phyloP scores from a whole-genome alignment of 495 filamentous ascomycete genomes.

The Cercophora newfieldiana region DNA sequence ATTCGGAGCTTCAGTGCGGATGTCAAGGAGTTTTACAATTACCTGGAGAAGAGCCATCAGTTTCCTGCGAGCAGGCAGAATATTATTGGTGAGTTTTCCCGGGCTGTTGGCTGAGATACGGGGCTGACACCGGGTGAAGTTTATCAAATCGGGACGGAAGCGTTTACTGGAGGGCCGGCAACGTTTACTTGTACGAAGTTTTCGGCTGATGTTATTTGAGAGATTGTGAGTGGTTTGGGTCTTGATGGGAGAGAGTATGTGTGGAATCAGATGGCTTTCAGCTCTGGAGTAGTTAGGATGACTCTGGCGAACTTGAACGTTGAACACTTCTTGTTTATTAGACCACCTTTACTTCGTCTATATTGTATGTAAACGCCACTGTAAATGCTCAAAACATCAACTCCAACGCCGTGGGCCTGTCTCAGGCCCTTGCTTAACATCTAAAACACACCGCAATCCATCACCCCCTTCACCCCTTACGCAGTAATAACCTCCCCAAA shows the following conservation, averaged over 20 bases:
- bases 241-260: no score
- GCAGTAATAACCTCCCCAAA: slow-evolving; percentile 34
- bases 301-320: no score
- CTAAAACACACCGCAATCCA: not conserved
- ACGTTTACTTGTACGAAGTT: slow-evolving; percentile 12
- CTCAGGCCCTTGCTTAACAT: not conserved
- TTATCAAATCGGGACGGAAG: slow-evolving; percentile 48
- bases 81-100: slow-evolving; percentile 45
- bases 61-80: slow-evolving; percentile 47
- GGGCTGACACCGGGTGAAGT: slow-evolving; percentile 21
- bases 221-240: no score
- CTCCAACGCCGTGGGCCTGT: no score
- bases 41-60: slow-evolving; percentile 34
- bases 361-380: no score
- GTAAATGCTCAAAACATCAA: no score
- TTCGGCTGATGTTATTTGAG: not conserved
- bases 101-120: not conserved
- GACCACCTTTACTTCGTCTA: no score
- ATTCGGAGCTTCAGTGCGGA: slow-evolving; percentile 39
- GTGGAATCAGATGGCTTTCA: no score
- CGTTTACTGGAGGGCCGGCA: slow-evolving; percentile 38
- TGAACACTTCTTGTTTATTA: no score
- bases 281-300: no score
- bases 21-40: slow-evolving; percentile 48
- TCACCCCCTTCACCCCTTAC: not conserved